Percentiles rank a stretch among this genome's conserved stretches.
These are phyloP conservation scores for Paraurostyla sp. DNA, from an alignment of 73 alveolate genomes.

Conservation along the genomic window DNA sequence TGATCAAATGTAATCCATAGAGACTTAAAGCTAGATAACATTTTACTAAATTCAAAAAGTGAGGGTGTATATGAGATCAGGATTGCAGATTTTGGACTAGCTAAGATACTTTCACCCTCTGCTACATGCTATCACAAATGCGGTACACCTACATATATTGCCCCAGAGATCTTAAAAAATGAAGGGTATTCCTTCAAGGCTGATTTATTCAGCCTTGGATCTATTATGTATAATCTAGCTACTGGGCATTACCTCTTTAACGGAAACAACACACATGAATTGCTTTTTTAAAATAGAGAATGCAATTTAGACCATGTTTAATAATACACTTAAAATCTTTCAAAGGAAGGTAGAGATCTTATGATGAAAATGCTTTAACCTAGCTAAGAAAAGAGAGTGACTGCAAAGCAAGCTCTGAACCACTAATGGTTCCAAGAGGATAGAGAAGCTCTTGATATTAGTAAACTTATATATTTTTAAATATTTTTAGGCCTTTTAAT, in stretches of 20 bases:
- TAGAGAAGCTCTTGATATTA: too few species aligned
- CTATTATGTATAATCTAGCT: constrained; percentile 87
- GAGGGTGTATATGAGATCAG: constrained; percentile 72
- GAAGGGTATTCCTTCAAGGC: constrained; percentile 94
- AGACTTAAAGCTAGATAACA: constrained; percentile 66
- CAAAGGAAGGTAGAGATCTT: constrained; percentile 74
- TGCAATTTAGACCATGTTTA: constrained; percentile 70
- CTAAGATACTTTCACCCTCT: constrained; percentile 81
- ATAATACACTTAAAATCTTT: constrained; percentile 46
- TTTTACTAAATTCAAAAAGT: constrained; percentile 77
- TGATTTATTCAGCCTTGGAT: constrained; percentile 97
- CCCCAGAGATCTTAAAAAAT: constrained; percentile 96
- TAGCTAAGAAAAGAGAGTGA: too few species aligned
- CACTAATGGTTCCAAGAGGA: too few species aligned
- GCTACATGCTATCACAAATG: constrained; percentile 89
- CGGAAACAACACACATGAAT: constrained; percentile 87
- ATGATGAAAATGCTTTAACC: constrained; percentile 67
- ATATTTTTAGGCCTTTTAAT: too few species aligned
- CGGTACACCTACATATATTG: constrained; percentile 99
- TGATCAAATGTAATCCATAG: constrained; percentile 57
- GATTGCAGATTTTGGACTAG: constrained; percentile 95
- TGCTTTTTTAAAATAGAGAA: constrained; percentile 76
- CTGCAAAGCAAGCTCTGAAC: too few species aligned
- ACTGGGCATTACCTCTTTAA: constrained; percentile 94
- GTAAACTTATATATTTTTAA: too few species aligned